Evolutionary conservation across 2,329 filamentous ascomycete genomes (phyloP).

Genomic region (Beauveria caledonica): DNA sequence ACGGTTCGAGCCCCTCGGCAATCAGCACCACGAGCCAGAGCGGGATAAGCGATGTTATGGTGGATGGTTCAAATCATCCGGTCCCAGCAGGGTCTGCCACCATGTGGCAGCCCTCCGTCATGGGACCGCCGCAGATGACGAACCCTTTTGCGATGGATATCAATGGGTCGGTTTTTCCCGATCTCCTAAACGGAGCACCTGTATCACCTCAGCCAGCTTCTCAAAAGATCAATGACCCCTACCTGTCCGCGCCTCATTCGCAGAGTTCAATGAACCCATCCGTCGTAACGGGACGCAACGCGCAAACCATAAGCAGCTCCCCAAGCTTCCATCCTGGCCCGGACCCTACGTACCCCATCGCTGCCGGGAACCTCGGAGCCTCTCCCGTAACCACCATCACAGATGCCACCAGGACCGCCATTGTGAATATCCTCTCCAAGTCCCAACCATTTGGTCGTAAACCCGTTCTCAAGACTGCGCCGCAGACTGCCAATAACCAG

Average conservation of each 20-base stretch:
- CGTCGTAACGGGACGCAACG: conserved; percentile 55
- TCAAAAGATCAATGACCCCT: conserved; percentile 65
- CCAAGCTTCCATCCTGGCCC: conserved; percentile 58
- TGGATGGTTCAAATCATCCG: conserved; percentile 68
- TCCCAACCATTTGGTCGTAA: conserved; percentile 51
- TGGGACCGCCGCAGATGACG: conserved; percentile 59
- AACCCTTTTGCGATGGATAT: conserved; percentile 70
- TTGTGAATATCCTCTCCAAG: conserved; percentile 52
- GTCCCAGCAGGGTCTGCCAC: conserved; percentile 44
- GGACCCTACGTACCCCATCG: conserved; percentile 65
- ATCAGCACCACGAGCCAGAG: conserved; percentile 93
- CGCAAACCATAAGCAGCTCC: conserved; percentile 50
- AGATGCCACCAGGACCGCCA: conserved; percentile 54
- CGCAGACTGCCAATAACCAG: conserved; percentile 31
- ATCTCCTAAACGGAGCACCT: conserved; percentile 63
- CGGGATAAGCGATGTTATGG: conserved; percentile 83
- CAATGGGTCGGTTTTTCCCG: conserved; percentile 65
- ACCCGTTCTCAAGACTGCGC: conserved; percentile 51
- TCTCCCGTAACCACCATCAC: conserved; percentile 57
- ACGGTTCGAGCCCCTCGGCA: conserved; percentile 89
- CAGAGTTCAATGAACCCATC: conserved; percentile 67
- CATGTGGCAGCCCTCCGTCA: conserved; percentile 63
- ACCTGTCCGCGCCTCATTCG: conserved; percentile 69
- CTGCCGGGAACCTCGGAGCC: conserved; percentile 51
- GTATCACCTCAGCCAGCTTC: conserved; percentile 68